Percentiles rank a stretch among this genome's conserved stretches.
phyloP scores from a whole-genome alignment of 345 rosid genomes.

The Eucalyptus marginata region DNA sequence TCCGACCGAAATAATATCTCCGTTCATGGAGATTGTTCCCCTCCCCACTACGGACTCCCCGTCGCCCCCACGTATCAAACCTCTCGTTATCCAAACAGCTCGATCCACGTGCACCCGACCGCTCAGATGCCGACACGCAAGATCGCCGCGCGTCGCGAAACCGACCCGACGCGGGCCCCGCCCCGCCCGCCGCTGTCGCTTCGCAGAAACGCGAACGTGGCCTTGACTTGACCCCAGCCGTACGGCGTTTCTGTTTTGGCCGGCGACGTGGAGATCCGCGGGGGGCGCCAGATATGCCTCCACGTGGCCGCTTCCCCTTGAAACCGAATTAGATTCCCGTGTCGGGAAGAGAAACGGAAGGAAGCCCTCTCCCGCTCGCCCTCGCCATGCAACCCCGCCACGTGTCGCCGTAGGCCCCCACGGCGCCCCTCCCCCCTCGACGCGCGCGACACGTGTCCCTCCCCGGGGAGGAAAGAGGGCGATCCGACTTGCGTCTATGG shows the following conservation, averaged over 20 bases:
- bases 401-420: background rate
- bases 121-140: background rate
- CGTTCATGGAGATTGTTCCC: background rate
- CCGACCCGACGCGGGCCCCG: background rate
- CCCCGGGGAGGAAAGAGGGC: background rate
- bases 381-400: background rate
- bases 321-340: background rate
- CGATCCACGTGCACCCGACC: background rate
- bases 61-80: background rate
- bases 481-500: background rate
- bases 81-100: background rate
- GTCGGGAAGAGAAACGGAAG: background rate
- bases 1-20: background rate
- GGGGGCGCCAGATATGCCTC: background rate
- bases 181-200: background rate
- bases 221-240: background rate
- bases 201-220: background rate
- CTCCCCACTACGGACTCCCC: background rate
- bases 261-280: background rate
- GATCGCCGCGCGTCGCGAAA: background rate
- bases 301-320: background rate
- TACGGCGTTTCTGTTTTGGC: background rate
- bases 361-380: too few species aligned
- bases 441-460: background rate
- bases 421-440: background rate